Evolutionary conservation across 2,329 filamentous ascomycete genomes (phyloP).

Genomic region (Samsoniella hepiali): DNA sequence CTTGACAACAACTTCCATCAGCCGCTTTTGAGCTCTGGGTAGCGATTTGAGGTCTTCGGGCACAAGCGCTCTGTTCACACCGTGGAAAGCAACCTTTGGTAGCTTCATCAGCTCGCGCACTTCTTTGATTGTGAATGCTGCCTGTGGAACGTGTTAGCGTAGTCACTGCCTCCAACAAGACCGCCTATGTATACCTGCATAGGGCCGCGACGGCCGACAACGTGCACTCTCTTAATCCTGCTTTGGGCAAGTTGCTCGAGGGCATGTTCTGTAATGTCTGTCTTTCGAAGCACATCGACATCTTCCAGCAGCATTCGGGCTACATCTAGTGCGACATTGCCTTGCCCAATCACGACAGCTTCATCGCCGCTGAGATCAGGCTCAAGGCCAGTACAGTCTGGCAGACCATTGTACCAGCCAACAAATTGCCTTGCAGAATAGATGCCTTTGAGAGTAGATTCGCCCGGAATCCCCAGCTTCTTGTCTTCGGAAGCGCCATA

Average conservation of each 20-base stretch:
- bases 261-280: slow-evolving; percentile 86
- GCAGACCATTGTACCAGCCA: slow-evolving; percentile 96
- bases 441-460: slow-evolving; percentile 67
- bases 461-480: slow-evolving; percentile 74
- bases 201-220: slow-evolving; percentile 87
- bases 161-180: not conserved
- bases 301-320: slow-evolving; percentile 80
- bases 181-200: slow-evolving; percentile 61
- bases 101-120: slow-evolving; percentile 82
- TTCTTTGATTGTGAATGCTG: slow-evolving; percentile 94
- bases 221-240: slow-evolving; percentile 71
- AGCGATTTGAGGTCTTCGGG: slow-evolving; percentile 66
- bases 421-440: slow-evolving; percentile 91
- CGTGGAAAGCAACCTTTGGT: slow-evolving; percentile 66
- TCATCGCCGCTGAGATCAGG: slow-evolving; percentile 77
- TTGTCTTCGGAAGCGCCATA: slow-evolving; percentile 89
- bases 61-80: slow-evolving; percentile 63
- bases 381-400: slow-evolving; percentile 70
- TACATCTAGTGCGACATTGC: slow-evolving; percentile 93
- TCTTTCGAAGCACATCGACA: slow-evolving; percentile 69
- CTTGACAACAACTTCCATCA: slow-evolving; percentile 78
- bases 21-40: slow-evolving; percentile 69
- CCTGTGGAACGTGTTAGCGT: slow-evolving; percentile 45
- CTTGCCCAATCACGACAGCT: slow-evolving; percentile 87
- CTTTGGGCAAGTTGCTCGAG: slow-evolving; percentile 70